These are phyloP conservation scores for Zoysia japonica DNA, from an alignment of 176 grass and related monocot genomes.

Conservation along the genomic window DNA sequence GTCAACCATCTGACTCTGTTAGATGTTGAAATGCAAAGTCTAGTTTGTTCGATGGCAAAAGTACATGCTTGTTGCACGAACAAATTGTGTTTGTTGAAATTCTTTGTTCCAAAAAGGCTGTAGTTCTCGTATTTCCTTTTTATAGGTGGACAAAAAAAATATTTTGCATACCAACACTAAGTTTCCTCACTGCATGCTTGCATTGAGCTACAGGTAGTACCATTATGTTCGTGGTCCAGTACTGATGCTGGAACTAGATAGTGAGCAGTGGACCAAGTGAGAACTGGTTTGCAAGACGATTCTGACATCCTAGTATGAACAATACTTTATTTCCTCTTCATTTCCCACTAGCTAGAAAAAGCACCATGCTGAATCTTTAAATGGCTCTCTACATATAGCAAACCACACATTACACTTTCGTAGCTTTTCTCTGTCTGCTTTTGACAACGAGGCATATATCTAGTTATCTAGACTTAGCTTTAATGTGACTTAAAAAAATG, in stretches of 20 bases:
- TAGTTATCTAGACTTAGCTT: slow-evolving; percentile 33
- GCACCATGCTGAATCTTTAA: slow-evolving; percentile 27
- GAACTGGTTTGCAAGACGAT: neutral
- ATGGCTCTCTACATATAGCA: neutral
- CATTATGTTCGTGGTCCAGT: neutral
- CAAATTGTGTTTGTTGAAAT: neutral
- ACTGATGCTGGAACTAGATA: neutral
- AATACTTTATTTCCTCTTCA: slow-evolving; percentile 27
- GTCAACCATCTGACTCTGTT: neutral
- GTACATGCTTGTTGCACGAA: neutral
- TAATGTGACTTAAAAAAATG: slow-evolving; percentile 25
- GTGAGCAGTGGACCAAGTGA: neutral
- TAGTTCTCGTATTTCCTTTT: neutral
- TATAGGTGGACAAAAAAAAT: neutral
- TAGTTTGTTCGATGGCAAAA: neutral
- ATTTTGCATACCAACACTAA: neutral
- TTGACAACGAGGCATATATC: slow-evolving; percentile 12
- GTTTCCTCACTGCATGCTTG: neutral
- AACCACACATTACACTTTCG: neutral
- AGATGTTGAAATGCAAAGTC: neutral
- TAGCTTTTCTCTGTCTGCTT: slow-evolving; percentile 21
- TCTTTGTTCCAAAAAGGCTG: neutral
- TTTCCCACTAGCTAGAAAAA: slow-evolving; percentile 34
- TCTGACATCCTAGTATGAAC: slow-evolving; percentile 43
- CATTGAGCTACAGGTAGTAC: neutral